Evolutionary conservation across 2,329 filamentous ascomycete genomes (phyloP).

Genomic region (Ceratocystis eucalypticola): DNA sequence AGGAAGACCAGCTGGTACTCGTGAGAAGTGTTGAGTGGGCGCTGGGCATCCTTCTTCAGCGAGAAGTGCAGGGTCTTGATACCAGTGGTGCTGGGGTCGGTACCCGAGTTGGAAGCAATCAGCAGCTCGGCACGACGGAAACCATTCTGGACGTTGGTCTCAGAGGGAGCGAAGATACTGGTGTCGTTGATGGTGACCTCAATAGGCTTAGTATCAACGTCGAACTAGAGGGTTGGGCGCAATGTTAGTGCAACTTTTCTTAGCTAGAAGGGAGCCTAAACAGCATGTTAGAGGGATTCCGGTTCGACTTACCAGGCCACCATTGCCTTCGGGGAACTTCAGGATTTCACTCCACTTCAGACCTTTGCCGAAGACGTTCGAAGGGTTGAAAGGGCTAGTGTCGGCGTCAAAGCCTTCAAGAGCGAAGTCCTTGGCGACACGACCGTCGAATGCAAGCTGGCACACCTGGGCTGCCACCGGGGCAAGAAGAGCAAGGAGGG

Average conservation of each 20-base stretch:
- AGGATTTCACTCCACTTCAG: constrained; percentile 39
- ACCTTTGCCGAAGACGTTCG: constrained; percentile 39
- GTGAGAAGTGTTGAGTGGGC: constrained; percentile 45
- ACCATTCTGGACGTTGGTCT: constrained; percentile 38
- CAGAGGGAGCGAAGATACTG: constrained; percentile 44
- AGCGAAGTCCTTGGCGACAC: constrained; percentile 30
- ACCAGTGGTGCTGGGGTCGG: constrained; percentile 38
- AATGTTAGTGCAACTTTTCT: constrained; percentile 3
- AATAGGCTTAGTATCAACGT: constrained; percentile 32
- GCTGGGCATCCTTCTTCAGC: constrained; percentile 37
- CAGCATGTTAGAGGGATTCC: background rate
- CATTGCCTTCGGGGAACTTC: constrained; percentile 30
- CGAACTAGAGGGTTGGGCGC: constrained; percentile 27
- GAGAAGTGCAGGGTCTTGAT: constrained; percentile 51
- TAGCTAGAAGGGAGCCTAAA: background rate
- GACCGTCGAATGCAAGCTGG: constrained; percentile 31
- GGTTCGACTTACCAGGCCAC: constrained; percentile 28
- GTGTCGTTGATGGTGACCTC: constrained; percentile 44
- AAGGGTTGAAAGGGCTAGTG: constrained; percentile 35
- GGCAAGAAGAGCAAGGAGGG: constrained; percentile 24
- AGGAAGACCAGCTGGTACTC: constrained; percentile 46
- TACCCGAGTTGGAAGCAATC: constrained; percentile 35
- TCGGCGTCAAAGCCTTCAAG: constrained; percentile 30
- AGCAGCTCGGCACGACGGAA: constrained; percentile 49
- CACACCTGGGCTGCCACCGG: constrained; percentile 19